These are phyloP conservation scores for Metschnikowia henanensis DNA, from an alignment of 805 yeast genomes.

Conservation along the genomic window DNA sequence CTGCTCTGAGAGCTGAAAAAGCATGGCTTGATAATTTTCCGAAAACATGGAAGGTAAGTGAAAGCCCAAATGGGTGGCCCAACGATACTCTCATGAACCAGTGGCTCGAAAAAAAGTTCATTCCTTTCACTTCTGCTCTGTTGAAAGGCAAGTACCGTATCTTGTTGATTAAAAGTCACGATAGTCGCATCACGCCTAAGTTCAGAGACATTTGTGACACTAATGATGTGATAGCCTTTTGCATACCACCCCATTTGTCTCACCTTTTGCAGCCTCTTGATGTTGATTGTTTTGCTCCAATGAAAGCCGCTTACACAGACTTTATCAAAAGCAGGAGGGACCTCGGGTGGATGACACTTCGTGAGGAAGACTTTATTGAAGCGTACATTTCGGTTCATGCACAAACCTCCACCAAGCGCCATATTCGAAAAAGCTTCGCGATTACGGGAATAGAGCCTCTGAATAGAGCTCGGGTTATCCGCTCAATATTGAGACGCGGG, in stretches of 20 bases:
- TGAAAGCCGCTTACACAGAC: neutral
- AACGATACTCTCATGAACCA: neutral
- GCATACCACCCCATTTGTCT: neutral
- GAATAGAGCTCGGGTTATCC: too few species aligned
- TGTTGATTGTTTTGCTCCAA: neutral
- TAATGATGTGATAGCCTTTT: neutral
- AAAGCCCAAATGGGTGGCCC: neutral
- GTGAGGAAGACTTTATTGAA: neutral
- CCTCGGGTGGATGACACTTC: neutral
- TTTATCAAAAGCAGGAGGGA: neutral
- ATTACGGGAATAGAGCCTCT: too few species aligned
- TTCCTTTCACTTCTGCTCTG: neutral
- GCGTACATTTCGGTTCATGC: neutral
- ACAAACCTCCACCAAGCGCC: neutral
- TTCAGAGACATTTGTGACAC: neutral
- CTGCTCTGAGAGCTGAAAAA: neutral
- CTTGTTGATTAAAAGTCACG: neutral
- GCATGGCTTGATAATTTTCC: neutral
- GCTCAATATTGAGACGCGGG: too few species aligned
- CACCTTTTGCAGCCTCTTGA: neutral
- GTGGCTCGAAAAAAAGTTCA: neutral
- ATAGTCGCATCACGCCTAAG: neutral
- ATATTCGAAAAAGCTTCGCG: neutral
- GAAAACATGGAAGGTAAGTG: neutral
- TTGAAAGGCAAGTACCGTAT: neutral